These are phyloP conservation scores for Staphylotrichum longicolle DNA, from an alignment of 495 filamentous ascomycete species.

Conservation along the genomic window DNA sequence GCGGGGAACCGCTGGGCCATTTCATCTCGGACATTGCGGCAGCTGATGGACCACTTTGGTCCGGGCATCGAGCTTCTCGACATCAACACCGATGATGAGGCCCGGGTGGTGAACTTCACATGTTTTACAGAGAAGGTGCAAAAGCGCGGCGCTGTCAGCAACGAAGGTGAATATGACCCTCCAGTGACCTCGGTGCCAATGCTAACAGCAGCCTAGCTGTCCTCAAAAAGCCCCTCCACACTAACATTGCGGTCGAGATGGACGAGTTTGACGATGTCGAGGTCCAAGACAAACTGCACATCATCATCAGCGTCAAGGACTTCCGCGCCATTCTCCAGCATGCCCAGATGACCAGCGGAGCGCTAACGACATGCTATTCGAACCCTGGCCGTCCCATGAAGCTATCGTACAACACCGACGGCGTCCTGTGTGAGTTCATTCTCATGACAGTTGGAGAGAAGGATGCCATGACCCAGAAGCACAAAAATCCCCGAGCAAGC, in stretches of 20 bases:
- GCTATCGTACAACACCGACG: slow-evolving; percentile 69
- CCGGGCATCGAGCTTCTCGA: slow-evolving; percentile 88
- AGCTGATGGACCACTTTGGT: slow-evolving; percentile 89
- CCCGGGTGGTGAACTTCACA: slow-evolving; percentile 65
- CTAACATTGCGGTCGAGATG: slow-evolving; percentile 81
- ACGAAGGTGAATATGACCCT: slow-evolving; percentile 60
- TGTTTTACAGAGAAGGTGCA: slow-evolving; percentile 90
- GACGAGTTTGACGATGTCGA: slow-evolving; percentile 81
- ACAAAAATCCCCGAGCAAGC: slow-evolving; percentile 39
- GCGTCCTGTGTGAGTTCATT: slow-evolving; percentile 80
- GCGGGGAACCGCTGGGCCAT: slow-evolving; percentile 78
- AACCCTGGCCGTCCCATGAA: slow-evolving; percentile 79
- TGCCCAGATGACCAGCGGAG: slow-evolving; percentile 70
- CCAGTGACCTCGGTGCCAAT: background rate
- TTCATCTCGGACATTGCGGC: slow-evolving; percentile 67
- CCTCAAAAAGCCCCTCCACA: slow-evolving; percentile 90
- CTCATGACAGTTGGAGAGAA: slow-evolving; percentile 91
- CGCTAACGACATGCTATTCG: slow-evolving; percentile 75
- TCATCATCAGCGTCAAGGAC: slow-evolving; percentile 90
- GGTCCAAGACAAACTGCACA: slow-evolving; percentile 72
- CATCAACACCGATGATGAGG: slow-evolving; percentile 66
- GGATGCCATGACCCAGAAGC: slow-evolving; percentile 41
- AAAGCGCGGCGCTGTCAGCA: slow-evolving; percentile 57
- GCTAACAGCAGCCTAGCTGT: slow-evolving; percentile 58
- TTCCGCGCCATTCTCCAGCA: slow-evolving; percentile 87